phyloP scores from a whole-genome alignment of 371 early-diverging fungal genomes.

The Rhizopus arrhizus region DNA sequence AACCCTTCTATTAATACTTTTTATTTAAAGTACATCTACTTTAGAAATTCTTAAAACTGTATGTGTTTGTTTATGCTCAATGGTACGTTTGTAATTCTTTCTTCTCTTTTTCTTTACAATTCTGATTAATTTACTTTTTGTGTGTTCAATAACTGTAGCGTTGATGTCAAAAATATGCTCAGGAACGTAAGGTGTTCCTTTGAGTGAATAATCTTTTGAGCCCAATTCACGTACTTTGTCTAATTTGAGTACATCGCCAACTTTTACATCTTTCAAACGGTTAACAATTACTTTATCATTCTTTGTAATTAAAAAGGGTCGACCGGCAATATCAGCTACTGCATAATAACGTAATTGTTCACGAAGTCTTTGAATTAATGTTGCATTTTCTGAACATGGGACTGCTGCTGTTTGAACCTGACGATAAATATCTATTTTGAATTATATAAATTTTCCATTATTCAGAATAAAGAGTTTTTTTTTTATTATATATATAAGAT shows the following conservation, averaged over 20 bases:
- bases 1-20: too few species aligned
- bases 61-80: conserved; percentile 71
- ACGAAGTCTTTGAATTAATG: conserved; percentile 46
- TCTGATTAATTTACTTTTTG: conserved; percentile 74
- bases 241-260: conserved; percentile 88
- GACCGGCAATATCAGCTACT: conserved; percentile 85
- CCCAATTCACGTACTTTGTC: conserved; percentile 90
- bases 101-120: conserved; percentile 89
- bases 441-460: too few species aligned
- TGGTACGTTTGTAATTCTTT: conserved; percentile 80
- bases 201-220: conserved; percentile 80
- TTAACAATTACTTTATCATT: conserved; percentile 88
- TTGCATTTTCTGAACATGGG: conserved; percentile 6
- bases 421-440: conserved; percentile 18
- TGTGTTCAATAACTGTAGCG: conserved; percentile 91
- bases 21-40: conserved; percentile 57
- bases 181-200: conserved; percentile 85
- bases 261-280: conserved; percentile 73
- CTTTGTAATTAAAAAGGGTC: conserved; percentile 84
- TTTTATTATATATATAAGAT: background rate
- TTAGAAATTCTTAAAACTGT: conserved; percentile 79
- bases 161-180: conserved; percentile 72
- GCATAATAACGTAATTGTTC: conserved; percentile 75
- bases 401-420: conserved; percentile 23
- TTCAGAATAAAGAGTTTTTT: background rate